A percentile compares a stretch with the other conserved stretches of the same genome.
These are phyloP conservation scores for Populus tomentosa DNA, from an alignment of 441 rosid species.

Conservation along the genomic window DNA sequence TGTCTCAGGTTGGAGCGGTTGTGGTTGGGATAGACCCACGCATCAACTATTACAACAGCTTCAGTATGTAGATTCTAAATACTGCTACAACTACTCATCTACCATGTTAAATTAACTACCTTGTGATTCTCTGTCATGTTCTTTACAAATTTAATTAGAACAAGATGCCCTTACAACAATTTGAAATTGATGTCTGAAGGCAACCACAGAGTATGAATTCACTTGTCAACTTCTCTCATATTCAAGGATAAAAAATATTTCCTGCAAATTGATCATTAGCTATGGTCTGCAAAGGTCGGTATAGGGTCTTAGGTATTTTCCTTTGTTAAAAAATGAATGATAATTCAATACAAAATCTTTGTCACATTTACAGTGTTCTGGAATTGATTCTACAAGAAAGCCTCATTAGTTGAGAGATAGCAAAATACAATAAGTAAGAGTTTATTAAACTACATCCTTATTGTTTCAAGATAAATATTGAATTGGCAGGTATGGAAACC, in stretches of 20 bases:
- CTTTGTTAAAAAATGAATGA: neutral
- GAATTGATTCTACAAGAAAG: neutral
- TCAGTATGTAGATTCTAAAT: conserved; percentile 56
- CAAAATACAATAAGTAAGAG: neutral
- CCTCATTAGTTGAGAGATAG: neutral
- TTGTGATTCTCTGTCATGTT: neutral
- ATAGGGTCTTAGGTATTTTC: neutral
- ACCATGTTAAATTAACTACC: neutral
- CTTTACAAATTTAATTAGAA: neutral
- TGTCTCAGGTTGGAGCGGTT: conserved; percentile 87
- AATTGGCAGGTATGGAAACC: conserved; percentile 66
- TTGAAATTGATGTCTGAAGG: neutral
- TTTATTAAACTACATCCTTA: neutral
- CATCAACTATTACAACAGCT: conserved; percentile 90
- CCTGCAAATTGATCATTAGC: too few relatives aligned
- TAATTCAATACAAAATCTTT: neutral
- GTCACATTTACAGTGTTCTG: neutral
- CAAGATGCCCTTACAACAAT: neutral
- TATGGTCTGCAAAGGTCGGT: too few relatives aligned
- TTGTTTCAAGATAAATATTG: too few relatives aligned
- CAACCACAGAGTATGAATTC: neutral
- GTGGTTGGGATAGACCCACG: conserved; percentile 82
- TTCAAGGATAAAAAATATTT: neutral
- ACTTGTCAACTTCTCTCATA: neutral
- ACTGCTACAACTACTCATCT: conserved; percentile 4